Percentiles rank a stretch among this genome's conserved stretches.
Evolutionary conservation across 768 basidiomycete genomes (phyloP).

Genomic region (Collybia mongolica): DNA sequence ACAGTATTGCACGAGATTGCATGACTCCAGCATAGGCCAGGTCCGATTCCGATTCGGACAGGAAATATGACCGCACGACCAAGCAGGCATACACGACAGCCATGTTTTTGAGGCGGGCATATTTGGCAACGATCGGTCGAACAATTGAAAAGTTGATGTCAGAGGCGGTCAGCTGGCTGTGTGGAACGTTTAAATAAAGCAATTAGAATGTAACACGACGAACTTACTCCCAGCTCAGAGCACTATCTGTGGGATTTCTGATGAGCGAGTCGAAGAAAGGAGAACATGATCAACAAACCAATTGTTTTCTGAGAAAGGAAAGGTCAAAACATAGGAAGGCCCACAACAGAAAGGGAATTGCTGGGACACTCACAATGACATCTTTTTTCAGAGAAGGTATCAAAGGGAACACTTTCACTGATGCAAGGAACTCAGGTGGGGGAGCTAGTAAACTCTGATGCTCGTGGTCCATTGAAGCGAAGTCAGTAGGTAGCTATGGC

Average conservation of each 20-base stretch:
- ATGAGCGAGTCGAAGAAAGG: slow-evolving; percentile 12
- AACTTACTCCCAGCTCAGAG: slow-evolving; percentile 79
- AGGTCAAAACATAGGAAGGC: slow-evolving; percentile 12
- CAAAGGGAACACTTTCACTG: slow-evolving; percentile 78
- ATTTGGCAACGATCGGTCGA: slow-evolving; percentile 75
- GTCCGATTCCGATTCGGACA: slow-evolving; percentile 63
- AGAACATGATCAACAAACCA: slow-evolving; percentile 26
- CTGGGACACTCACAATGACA: slow-evolving; percentile 50
- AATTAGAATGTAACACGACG: slow-evolving; percentile 4
- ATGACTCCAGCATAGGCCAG: slow-evolving; percentile 79
- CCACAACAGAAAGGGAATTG: slow-evolving; percentile 2
- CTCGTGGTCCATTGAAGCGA: slow-evolving; percentile 42
- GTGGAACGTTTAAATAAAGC: slow-evolving; percentile 3
- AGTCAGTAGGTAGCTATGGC: background rate
- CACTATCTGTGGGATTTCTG: slow-evolving; percentile 48
- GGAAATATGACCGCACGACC: slow-evolving; percentile 77
- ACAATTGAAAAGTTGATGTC: slow-evolving; percentile 83
- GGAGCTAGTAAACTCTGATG: slow-evolving; percentile 49
- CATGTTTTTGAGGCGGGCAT: slow-evolving; percentile 74
- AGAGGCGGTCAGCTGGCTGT: slow-evolving; percentile 77
- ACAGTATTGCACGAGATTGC: slow-evolving; percentile 65
- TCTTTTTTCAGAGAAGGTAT: slow-evolving; percentile 73
- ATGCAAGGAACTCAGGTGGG: slow-evolving; percentile 53
- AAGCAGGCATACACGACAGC: slow-evolving; percentile 76
- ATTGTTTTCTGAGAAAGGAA: slow-evolving; percentile 41